These are phyloP conservation scores for Pelargonium fulgidum DNA, from an alignment of 441 rosid genomes.

Conservation along the genomic window DNA sequence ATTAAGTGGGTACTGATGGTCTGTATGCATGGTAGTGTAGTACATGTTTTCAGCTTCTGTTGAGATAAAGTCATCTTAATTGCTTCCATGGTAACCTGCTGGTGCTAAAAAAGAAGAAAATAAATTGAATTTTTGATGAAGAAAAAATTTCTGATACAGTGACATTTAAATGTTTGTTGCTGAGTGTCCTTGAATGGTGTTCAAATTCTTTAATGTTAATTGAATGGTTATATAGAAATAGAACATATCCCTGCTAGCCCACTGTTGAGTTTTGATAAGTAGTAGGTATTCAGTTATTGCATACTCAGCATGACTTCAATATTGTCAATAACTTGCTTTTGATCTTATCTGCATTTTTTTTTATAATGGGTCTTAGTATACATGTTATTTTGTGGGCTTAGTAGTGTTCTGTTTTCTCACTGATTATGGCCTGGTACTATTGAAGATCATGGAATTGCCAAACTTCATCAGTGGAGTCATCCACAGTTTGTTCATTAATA, in stretches of 20 bases:
- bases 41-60: background rate
- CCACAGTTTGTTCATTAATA: background rate
- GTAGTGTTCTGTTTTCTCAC: background rate
- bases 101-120: background rate
- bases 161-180: background rate
- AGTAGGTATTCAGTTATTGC: too few species aligned
- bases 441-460: background rate
- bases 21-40: too few species aligned
- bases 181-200: background rate
- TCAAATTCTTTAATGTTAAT: too few species aligned
- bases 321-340: background rate
- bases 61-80: background rate
- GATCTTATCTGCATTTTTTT: background rate
- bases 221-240: too few species aligned
- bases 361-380: background rate
- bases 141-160: background rate
- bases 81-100: background rate
- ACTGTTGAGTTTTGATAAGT: too few species aligned
- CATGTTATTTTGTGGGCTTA: background rate
- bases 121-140: background rate
- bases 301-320: too few species aligned
- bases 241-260: too few species aligned
- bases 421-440: background rate
- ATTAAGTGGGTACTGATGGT: background rate
- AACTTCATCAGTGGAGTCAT: background rate